Conservation (phyloP, 208 protist species). For the Wallacemonas sp. region DNA sequence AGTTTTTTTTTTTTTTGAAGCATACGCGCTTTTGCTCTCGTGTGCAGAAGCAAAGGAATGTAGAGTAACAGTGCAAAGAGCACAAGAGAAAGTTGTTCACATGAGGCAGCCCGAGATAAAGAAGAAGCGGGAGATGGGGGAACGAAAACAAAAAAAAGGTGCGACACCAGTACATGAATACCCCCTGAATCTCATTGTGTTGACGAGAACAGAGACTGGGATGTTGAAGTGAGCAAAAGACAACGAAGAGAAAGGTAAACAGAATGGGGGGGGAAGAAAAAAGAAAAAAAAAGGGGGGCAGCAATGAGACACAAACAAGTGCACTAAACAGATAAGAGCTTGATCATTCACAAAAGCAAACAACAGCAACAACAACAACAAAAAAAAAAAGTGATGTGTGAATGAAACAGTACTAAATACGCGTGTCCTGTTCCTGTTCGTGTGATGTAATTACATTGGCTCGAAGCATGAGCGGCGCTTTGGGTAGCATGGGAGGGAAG, state of each 20-base stretch:
- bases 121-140: neutral
- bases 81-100: constrained; percentile 2
- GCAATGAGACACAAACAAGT: neutral
- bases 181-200: too few species aligned
- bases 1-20: neutral
- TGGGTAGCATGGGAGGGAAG: too few species aligned
- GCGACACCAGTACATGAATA: too few species aligned
- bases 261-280: too few species aligned
- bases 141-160: neutral
- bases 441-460: constrained; percentile 4
- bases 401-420: constrained; percentile 2
- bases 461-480: too few species aligned
- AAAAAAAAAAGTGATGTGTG: constrained; percentile 9
- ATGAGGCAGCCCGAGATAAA: constrained; percentile 10
- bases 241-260: too few species aligned
- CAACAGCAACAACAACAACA: neutral
- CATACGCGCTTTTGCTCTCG: too few species aligned
- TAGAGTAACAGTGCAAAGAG: neutral
- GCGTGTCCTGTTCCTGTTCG: neutral
- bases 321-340: neutral
- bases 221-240: too few species aligned
- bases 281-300: constrained; percentile 8
- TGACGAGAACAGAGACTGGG: too few species aligned
- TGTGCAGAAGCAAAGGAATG: neutral
- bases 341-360: too few species aligned